Conservation (phyloP, 1,139 yeast species). For the Suhomyces taliae region DNA sequence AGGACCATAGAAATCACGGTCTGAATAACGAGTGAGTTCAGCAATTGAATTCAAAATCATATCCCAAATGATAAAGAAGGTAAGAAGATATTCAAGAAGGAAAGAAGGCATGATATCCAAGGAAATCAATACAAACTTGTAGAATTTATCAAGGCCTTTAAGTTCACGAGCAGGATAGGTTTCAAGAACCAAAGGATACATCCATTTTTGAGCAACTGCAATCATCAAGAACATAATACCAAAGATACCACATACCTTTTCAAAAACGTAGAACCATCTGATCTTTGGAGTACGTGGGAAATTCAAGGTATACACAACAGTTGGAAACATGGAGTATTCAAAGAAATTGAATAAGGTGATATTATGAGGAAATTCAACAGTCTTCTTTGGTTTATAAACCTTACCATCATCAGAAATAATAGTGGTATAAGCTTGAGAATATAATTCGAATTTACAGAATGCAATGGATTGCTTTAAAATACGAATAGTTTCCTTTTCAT, state of each 20-base stretch:
- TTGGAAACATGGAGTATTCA: conserved; percentile 86
- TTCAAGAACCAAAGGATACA: conserved; percentile 72
- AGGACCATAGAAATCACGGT: conserved; percentile 88
- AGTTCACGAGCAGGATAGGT: conserved; percentile 53
- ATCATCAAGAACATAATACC: conserved; percentile 87
- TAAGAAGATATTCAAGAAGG: conserved; percentile 67
- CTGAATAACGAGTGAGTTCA: conserved; percentile 82
- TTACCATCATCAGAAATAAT: conserved; percentile 15
- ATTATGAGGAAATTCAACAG: conserved; percentile 63
- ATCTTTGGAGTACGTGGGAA: conserved; percentile 75
- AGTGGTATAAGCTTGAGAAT: conserved; percentile 42
- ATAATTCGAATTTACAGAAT: conserved; percentile 65
- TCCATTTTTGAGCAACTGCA: conserved; percentile 70
- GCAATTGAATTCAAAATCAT: conserved; percentile 86
- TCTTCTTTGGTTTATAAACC: conserved; percentile 18
- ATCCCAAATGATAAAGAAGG: conserved; percentile 92
- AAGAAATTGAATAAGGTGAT: conserved; percentile 69
- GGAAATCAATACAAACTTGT: conserved; percentile 59
- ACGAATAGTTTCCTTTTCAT: conserved; percentile 25
- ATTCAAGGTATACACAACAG: conserved; percentile 74
- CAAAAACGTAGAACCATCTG: conserved; percentile 69
- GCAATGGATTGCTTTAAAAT: conserved; percentile 49
- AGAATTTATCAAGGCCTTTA: conserved; percentile 44
- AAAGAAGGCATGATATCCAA: conserved; percentile 83
- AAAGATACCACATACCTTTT: conserved; percentile 74